Percentiles rank a stretch among this genome's conserved stretches.
Conservation (phyloP, 176 grass and related monocot genomes). For the Oryza officinalis region DNA sequence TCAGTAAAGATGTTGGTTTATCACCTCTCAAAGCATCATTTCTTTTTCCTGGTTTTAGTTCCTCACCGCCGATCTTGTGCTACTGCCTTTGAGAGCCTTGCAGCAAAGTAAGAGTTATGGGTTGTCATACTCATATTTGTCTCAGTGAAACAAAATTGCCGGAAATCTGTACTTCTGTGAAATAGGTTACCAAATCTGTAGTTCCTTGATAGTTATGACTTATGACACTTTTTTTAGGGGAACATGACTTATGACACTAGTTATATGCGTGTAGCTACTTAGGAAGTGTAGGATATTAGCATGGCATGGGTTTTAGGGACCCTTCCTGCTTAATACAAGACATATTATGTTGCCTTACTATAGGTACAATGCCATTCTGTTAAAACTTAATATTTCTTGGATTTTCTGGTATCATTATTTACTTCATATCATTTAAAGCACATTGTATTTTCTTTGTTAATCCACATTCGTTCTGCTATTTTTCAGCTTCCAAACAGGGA, state of each 20-base stretch:
- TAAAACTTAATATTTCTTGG: slow-evolving; percentile 9
- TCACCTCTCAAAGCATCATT: too few species aligned
- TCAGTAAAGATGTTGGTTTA: too few species aligned
- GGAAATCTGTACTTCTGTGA: too few species aligned
- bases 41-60: too few species aligned
- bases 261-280: background rate
- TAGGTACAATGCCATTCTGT: slow-evolving; percentile 12
- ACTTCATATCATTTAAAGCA: background rate
- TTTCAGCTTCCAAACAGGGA: slow-evolving; percentile 58
- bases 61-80: too few species aligned
- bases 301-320: background rate
- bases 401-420: background rate
- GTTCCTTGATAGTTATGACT: background rate
- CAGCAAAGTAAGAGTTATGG: background rate
- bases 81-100: too few species aligned
- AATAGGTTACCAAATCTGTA: too few species aligned
- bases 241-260: background rate
- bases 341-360: slow-evolving; percentile 28
- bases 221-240: background rate
- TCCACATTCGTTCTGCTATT: background rate
- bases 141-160: too few species aligned
- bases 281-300: too few species aligned
- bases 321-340: background rate
- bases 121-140: too few species aligned
- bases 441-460: slow-evolving; percentile 20